These are phyloP conservation scores for Paramecium sonneborni DNA, from an alignment of 73 alveolate species.

Conservation along the genomic window DNA sequence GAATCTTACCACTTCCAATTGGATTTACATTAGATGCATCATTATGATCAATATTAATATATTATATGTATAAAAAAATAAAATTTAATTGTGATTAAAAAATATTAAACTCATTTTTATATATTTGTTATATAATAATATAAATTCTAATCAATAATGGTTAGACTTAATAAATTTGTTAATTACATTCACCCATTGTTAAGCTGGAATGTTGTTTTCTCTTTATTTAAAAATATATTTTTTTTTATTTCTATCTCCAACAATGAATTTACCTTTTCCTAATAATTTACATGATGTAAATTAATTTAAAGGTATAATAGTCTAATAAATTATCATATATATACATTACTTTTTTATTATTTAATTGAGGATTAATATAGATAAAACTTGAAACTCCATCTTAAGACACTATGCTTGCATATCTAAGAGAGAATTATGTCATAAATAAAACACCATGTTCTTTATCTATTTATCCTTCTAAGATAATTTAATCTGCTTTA, in stretches of 20 bases:
- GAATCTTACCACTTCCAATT: not conserved
- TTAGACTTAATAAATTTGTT: not conserved
- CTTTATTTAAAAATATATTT: slow-evolving; percentile 22
- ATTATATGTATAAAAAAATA: not conserved
- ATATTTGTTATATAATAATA: not conserved
- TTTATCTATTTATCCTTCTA: not conserved
- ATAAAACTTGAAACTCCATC: not conserved
- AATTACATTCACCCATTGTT: slow-evolving; percentile 19
- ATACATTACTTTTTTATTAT: not conserved
- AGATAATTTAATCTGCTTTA: not conserved
- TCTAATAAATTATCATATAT: not conserved
- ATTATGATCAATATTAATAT: not conserved
- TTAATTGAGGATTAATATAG: slow-evolving; percentile 32
- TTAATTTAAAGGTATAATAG: not conserved
- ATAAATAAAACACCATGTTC: slow-evolving; percentile 29
- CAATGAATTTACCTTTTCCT: slow-evolving; percentile 23
- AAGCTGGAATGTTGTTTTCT: not conserved
- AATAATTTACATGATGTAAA: slow-evolving; percentile 1
- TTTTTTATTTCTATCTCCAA: slow-evolving; percentile 13
- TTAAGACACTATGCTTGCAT: not conserved
- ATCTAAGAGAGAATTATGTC: not conserved
- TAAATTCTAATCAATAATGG: not conserved
- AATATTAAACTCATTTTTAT: not conserved
- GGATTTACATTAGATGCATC: not conserved
- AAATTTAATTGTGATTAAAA: not conserved